phyloP scores from a whole-genome alignment of 2,329 filamentous ascomycete species.

The Aspergillus costaricaensis region DNA sequence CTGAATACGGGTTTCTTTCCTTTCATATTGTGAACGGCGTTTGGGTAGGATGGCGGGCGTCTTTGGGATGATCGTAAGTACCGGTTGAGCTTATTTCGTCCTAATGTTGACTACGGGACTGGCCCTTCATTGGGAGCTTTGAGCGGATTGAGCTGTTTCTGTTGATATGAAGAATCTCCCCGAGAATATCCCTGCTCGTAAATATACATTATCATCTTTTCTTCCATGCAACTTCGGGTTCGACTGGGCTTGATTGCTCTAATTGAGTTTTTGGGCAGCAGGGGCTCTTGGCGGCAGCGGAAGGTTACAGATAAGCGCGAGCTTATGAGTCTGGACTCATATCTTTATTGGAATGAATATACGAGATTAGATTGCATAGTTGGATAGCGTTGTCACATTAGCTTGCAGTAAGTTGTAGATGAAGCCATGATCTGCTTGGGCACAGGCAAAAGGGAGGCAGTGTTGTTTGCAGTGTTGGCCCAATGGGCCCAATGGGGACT shows the following conservation, averaged over 20 bases:
- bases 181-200: not conserved
- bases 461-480: conserved; percentile 8
- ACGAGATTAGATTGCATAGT: not conserved
- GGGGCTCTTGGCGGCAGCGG: conserved; percentile 2
- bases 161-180: conserved; percentile 1
- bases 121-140: not conserved
- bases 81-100: not conserved
- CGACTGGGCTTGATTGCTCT: not conserved
- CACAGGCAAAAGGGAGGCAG: conserved; percentile 6
- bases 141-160: conserved; percentile 7
- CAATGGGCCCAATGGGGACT: conserved; percentile 27
- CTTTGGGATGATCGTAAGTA: not conserved
- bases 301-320: not conserved
- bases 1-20: not conserved
- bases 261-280: conserved; percentile 10
- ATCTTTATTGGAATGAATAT: not conserved
- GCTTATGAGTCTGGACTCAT: not conserved
- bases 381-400: not conserved
- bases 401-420: not conserved
- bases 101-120: not conserved
- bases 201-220: not conserved
- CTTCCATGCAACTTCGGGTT: not conserved
- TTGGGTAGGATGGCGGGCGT: conserved; percentile 12
- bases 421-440: not conserved
- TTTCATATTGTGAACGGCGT: conserved; percentile 17